Base-by-base conservation (phyloP, 176 grass and related monocot species). In the Oryza rufipogon region DNA sequence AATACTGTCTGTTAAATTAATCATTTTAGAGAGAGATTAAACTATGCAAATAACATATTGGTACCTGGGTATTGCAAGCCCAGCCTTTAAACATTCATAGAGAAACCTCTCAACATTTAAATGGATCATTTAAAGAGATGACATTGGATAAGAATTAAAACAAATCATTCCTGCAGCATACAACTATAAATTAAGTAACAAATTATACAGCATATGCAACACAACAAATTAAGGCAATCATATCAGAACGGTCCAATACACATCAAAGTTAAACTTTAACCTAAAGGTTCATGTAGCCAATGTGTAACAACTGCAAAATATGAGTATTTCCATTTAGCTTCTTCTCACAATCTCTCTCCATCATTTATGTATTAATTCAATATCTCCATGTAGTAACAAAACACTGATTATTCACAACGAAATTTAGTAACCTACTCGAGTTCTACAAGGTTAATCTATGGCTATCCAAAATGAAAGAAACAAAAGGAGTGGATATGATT, bases 151-250 rank as follows among this genome's bases (percentile, higher is more conserved):
- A 64, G 20, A 77, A 77, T 11, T 42, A 41, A 64, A 56, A 41
- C 32, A 58, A 76, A 51, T 58, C 56, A 64, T 58, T 41, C 17
- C 52, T 63, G 33, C 54, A 77, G 56, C 51, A 42, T 42, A 64
- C 54, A 77, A 77, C 75, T 77, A 39, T 19, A 60, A 77, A 77
- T 52, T 77, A 77, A 77, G 75, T 42, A 42, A 17, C 20, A 64
- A 25, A 45, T 11, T 41, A 26, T 78, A 28, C 20, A 77, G 44
- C 58, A 44, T 64, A 64, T 77, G 54, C 33, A 45, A 42, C 12
- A 4, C 10, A 9, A 41, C 51, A 39, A 60, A 76, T 61, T 76
- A 17, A 39, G 38, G 75, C 2, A 64, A 63, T 44, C 34, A 41
- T 16, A 64, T 64, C 20, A 64, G 5, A 42, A 13, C 23, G 0